Base-by-base conservation (phyloP, 164 flowering plant genomes). In the Vitis riparia region DNA sequence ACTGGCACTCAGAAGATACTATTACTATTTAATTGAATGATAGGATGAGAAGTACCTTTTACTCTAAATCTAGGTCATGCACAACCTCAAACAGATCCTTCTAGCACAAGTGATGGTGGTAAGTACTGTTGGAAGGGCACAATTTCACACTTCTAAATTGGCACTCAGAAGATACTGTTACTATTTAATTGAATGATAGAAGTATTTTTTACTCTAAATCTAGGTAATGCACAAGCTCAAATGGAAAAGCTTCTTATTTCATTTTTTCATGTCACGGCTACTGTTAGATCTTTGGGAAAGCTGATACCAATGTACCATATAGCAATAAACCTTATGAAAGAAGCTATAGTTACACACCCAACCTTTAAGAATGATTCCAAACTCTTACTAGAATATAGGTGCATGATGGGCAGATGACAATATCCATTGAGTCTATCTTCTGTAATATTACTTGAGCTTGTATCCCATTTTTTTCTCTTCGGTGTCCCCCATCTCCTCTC, bases 91-190 rank as follows among this genome's bases (percentile, higher is more conserved):
- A 55, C 59, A n/a, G 80, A 77, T 73, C 64, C 59, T 49, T 78
- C 81, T 59, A 62, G 70, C 50, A 67, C 75, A 17, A 70, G 65
- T 50, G 62, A 70, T 61, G 66, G 11, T n/a, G 87, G 88, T 85
- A 74, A 80, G 85, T 62, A 51, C 29, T 29, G 44, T 37, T 37
- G 44, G 44, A 37, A 37, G 44, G 5, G 44, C 44, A 37, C 44
- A 37, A 37, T 37, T 37, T 37, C 44, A 37, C 44, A 37, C 44
- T 37, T 37, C 44, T 37, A 37, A 37, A 37, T 2, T 2, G 7
- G 44, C 44, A 37, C 44, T 37, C 7, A 6, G 44, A 37, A 37
- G 44, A 37, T 5, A 37, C 5, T 37, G 44, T 5, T 37, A 37
- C 44, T 37, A 3, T 37, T 37, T 37, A 37, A 37, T 6, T 6